Base-by-base conservation (phyloP, 2,329 filamentous ascomycete genomes). In the Fusarium lateritium region DNA sequence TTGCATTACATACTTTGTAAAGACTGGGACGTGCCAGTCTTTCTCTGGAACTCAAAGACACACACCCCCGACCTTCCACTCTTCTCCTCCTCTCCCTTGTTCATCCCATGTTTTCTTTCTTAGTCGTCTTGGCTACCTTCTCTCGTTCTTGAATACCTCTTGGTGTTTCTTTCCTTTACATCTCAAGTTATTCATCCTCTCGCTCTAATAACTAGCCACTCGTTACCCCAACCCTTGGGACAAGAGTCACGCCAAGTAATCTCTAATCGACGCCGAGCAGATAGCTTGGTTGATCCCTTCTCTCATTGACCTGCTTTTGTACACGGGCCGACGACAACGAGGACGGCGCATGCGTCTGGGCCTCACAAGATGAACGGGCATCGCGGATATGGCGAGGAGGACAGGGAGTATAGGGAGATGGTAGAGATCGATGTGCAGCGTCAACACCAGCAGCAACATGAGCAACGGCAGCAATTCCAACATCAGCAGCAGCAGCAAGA, bases 401-500 rank as follows among this genome's bases (percentile, higher is more conserved):
- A 72, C 2, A 69, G 69, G 24, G 76, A 78, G 65, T 74, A 76
- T 56, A 73, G 76, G 44, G 78, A 79, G 60, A 78, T 78, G 76
- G 69, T 78, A 56, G 78, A 80, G 46, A 78, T 79, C 44, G 78
- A 79, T 43, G 70, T 72, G 14, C 76, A 77, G 21, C 72, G 72
- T 42, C 68, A 75, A 39, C 68, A 74, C 15, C 67, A 77, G 19
- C 70, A 75, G 15, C 69, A 75, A 40, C 74, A 75, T 38, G 71
- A 74, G 43, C 70, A 73, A 17, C 62, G 60, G 22, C 69, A 73
- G 9, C 61, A 73, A 9, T 49, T 47, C 11, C 61, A 62, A 6
- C 56, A 63, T 1, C 55, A 43, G 6, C 50, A 33, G n/a, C 67
- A 71, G 7, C 70, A 65, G 24, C 69, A 67, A 31, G 64, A 69